A percentile compares a stretch with the other conserved stretches of the same genome.
Conservation (phyloP, 2,329 filamentous ascomycete genomes). For the Dothiorella sarmentorum region DNA sequence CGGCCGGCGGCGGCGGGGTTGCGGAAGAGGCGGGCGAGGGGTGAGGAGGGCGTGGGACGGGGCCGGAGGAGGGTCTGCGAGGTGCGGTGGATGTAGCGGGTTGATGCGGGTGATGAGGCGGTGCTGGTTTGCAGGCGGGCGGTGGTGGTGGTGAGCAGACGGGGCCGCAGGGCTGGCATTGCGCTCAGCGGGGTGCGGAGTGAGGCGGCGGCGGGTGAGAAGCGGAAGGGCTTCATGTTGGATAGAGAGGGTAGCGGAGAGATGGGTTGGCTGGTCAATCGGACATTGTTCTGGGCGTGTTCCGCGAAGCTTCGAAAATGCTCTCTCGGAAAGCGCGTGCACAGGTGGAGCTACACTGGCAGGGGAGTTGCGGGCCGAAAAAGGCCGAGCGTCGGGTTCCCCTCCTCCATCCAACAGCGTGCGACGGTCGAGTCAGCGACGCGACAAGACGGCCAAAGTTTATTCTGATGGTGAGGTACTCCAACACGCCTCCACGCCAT, state of each 20-base stretch:
- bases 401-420: too few relatives aligned
- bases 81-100: slow-evolving; percentile 21
- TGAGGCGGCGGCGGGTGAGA: slow-evolving; percentile 23
- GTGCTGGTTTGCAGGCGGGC: slow-evolving; percentile 24
- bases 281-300: neutral
- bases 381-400: neutral
- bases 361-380: slow-evolving; percentile 10
- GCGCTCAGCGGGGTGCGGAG: slow-evolving; percentile 16
- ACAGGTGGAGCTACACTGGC: neutral
- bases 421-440: slow-evolving; percentile 9
- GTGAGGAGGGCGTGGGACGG: slow-evolving; percentile 3
- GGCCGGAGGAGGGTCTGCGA: slow-evolving; percentile 22
- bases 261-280: neutral
- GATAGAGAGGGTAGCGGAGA: neutral
- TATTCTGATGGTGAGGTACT: slow-evolving; percentile 14
- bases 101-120: slow-evolving; percentile 23
- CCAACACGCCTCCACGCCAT: neutral
- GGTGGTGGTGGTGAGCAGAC: slow-evolving; percentile 20
- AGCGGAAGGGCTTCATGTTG: slow-evolving; percentile 13
- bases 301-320: slow-evolving; percentile 12
- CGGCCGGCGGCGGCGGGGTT: slow-evolving; percentile 14
- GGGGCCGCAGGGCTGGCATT: neutral
- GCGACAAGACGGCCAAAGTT: neutral
- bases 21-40: slow-evolving; percentile 22
- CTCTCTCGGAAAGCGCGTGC: neutral